Conservation (phyloP, 1,284 basidiomycete genomes). For the Fomitopsis schrenkii region DNA sequence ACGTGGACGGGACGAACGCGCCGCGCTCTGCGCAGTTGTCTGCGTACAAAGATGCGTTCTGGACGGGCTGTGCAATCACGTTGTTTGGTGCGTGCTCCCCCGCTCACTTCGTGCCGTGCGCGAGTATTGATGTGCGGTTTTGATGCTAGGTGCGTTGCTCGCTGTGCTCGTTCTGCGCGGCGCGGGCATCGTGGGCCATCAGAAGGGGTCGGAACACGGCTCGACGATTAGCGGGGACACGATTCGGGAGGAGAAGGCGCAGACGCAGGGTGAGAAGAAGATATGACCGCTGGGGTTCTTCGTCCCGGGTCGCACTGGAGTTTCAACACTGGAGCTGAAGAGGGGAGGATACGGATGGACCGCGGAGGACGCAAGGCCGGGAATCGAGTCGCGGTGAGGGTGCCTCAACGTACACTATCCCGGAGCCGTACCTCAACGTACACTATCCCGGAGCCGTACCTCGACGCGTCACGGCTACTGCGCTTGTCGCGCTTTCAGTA, state of each 20-base stretch:
- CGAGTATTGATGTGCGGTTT: constrained; percentile 1
- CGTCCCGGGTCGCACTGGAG: neutral
- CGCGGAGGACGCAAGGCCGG: neutral
- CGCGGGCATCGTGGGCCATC: constrained; percentile 56
- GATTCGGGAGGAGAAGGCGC: constrained; percentile 5
- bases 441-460: neutral
- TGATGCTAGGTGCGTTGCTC: constrained; percentile 41
- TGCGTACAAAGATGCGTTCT: constrained; percentile 61
- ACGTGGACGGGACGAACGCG: constrained; percentile 27
- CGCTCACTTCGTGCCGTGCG: neutral
- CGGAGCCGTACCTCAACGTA: neutral
- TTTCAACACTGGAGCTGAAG: neutral
- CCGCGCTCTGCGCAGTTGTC: constrained; percentile 38
- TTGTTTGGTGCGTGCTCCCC: constrained; percentile 39
- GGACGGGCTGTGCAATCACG: constrained; percentile 59
- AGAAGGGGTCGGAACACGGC: constrained; percentile 5
- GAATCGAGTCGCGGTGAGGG: neutral
- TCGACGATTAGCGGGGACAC: constrained; percentile 2
- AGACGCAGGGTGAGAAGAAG: neutral
- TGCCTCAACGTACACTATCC: neutral
- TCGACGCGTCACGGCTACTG: neutral
- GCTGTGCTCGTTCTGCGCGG: constrained; percentile 50
- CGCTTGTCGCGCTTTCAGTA: neutral
- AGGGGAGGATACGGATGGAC: neutral
- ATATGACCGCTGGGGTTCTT: neutral